Percentiles rank a stretch among this genome's conserved stretches.
These are phyloP conservation scores for Trypanosoma conorhini DNA, from an alignment of 208 protist genomes.

Conservation along the genomic window DNA sequence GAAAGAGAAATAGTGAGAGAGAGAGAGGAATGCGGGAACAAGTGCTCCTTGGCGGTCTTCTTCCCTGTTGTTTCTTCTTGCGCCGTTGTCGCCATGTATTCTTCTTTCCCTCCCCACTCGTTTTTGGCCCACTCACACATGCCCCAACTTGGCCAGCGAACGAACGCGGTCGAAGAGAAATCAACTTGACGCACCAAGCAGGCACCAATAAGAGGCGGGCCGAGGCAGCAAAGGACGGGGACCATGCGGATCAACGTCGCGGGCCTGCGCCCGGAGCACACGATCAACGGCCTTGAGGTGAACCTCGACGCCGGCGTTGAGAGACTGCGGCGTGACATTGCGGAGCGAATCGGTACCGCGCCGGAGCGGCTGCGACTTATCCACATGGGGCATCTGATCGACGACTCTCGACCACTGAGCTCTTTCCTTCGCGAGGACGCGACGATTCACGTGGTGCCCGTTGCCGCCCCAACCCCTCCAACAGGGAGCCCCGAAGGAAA, in stretches of 20 bases:
- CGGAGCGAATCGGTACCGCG: conserved; percentile 31
- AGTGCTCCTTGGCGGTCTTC: too few species aligned
- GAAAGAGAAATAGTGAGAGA: neutral
- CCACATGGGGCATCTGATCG: conserved; percentile 30
- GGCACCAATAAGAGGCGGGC: conserved; percentile 10
- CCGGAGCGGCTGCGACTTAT: conserved; percentile 33
- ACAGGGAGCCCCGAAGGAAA: conserved; percentile 6
- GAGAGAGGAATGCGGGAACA: too few species aligned
- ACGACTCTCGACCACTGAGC: conserved; percentile 23
- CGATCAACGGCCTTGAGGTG: conserved; percentile 52
- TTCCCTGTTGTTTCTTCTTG: conserved; percentile 12
- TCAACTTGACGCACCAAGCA: neutral
- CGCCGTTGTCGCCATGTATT: too few species aligned
- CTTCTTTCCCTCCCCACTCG: neutral
- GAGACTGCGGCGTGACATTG: conserved; percentile 38
- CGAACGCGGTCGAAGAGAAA: neutral
- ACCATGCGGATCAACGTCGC: conserved; percentile 47
- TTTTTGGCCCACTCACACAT: conserved; percentile 13
- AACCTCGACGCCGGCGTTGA: conserved; percentile 36
- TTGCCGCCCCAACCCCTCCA: neutral
- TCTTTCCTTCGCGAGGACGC: conserved; percentile 31
- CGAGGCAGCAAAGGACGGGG: conserved; percentile 20
- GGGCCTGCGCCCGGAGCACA: conserved; percentile 36
- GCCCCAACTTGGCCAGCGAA: neutral
- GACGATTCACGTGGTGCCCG: conserved; percentile 28